A percentile compares a stretch with the other conserved stretches of the same genome.
phyloP scores from a whole-genome alignment of 2,329 filamentous ascomycete species.

The Ascochyta lentis region DNA sequence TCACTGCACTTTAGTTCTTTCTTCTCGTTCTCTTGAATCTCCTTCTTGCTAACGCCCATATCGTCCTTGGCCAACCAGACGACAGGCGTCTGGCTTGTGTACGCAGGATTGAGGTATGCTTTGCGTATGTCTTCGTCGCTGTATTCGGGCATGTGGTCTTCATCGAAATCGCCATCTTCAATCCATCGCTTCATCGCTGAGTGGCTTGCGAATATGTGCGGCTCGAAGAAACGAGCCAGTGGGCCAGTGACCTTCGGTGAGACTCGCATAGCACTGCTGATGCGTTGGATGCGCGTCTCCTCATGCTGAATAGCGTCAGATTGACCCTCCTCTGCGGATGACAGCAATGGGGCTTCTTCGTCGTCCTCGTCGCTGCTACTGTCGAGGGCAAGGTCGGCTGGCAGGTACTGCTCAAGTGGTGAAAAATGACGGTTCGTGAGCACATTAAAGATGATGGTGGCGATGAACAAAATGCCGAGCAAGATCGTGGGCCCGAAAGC shows the following conservation, averaged over 20 bases:
- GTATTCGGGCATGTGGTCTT: conserved; percentile 43
- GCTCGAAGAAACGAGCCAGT: conserved; percentile 44
- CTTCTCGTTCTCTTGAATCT: conserved; percentile 40
- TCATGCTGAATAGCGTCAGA: conserved; percentile 25
- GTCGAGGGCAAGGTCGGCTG: conserved; percentile 38
- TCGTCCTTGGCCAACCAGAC: conserved; percentile 45
- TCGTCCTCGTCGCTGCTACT: conserved; percentile 28
- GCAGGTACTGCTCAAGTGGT: conserved; percentile 46
- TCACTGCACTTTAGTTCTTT: conserved; percentile 38
- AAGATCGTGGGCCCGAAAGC: conserved; percentile 46
- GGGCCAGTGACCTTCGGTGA: conserved; percentile 36
- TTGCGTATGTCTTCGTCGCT: conserved; percentile 43
- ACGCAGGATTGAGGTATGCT: conserved; percentile 46
- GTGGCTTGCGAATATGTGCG: conserved; percentile 45
- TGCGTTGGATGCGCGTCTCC: conserved; percentile 34
- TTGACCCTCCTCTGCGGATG: conserved; percentile 42
- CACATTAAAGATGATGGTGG: conserved; percentile 43
- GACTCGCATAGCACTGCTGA: conserved; percentile 35
- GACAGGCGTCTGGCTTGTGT: conserved; percentile 42
- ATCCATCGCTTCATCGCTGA: conserved; percentile 45
- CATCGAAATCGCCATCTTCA: conserved; percentile 38
- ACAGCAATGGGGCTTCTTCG: conserved; percentile 40
- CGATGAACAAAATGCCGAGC: conserved; percentile 38
- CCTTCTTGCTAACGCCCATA: conserved; percentile 42
- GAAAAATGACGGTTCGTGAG: conserved; percentile 43